Conservation (phyloP, 2,329 filamentous ascomycete species). For the Beauveria rudraprayagi region DNA sequence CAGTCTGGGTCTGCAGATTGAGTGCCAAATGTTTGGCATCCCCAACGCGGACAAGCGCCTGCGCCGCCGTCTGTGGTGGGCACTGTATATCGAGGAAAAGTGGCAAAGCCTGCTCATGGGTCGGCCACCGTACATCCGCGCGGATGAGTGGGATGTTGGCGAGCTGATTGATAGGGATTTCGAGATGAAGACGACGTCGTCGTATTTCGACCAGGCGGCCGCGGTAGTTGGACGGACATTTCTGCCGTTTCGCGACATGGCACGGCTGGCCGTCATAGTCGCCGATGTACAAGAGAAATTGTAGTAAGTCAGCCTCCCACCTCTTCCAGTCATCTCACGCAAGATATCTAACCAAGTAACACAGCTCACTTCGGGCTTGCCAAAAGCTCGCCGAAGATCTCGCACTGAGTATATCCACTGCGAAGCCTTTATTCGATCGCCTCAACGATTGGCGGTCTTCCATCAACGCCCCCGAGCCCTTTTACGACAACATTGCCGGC, state of each 20-base stretch:
- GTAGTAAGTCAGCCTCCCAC: constrained; percentile 10
- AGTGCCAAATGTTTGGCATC: constrained; percentile 29
- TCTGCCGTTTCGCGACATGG: constrained; percentile 12
- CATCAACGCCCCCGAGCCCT: constrained; percentile 1
- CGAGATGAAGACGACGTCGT: not conserved
- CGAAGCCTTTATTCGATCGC: constrained; percentile 10
- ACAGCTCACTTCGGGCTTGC: constrained; percentile 11
- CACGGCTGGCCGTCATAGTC: constrained; percentile 11
- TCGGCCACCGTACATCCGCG: constrained; percentile 26
- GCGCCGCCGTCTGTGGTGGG: constrained; percentile 31
- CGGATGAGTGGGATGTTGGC: constrained; percentile 23
- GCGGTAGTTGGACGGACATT: not conserved
- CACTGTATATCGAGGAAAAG: constrained; percentile 30
- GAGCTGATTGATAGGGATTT: constrained; percentile 11
- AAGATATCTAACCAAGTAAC: not conserved
- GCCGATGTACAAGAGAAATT: constrained; percentile 11
- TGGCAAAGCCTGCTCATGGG: constrained; percentile 28
- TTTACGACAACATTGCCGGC: not conserved
- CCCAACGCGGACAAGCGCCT: constrained; percentile 29
- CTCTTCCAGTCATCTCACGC: not conserved
- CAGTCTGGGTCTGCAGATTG: constrained; percentile 27
- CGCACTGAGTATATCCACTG: constrained; percentile 9
- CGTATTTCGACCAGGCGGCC: constrained; percentile 5
- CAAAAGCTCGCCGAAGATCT: constrained; percentile 13
- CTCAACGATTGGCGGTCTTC: constrained; percentile 13